These are phyloP conservation scores for Suillus cothurnatus DNA, from an alignment of 768 basidiomycete genomes.

Conservation along the genomic window DNA sequence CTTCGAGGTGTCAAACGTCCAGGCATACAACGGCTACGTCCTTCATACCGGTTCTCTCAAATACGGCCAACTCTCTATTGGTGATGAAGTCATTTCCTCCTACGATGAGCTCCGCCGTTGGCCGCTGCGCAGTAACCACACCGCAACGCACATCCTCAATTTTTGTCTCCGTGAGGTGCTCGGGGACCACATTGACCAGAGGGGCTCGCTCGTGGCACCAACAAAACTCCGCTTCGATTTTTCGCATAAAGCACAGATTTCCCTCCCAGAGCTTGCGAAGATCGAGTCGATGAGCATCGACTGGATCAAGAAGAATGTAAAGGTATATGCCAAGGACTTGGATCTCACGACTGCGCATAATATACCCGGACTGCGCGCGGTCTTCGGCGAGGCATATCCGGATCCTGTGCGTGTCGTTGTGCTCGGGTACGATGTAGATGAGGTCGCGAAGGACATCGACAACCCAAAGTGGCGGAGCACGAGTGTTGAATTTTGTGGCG, in stretches of 20 bases:
- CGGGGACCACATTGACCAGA: constrained; percentile 98
- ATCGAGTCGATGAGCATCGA: constrained; percentile 85
- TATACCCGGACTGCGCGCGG: constrained; percentile 93
- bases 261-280: constrained; percentile 71
- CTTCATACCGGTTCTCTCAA: constrained; percentile 90
- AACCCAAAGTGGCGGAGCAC: constrained; percentile 91
- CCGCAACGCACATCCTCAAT: constrained; percentile 98
- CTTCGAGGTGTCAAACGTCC: constrained; percentile 93
- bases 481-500: constrained; percentile 97
- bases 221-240: constrained; percentile 98
- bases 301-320: constrained; percentile 90
- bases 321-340: constrained; percentile 87
- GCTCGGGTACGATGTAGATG: constrained; percentile 84
- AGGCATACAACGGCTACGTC: constrained; percentile 94
- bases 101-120: constrained; percentile 97
- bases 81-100: constrained; percentile 81
- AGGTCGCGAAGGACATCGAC: constrained; percentile 81
- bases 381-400: constrained; percentile 97
- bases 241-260: constrained; percentile 89
- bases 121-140: constrained; percentile 97
- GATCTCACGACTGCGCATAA: constrained; percentile 74
- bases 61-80: constrained; percentile 81
- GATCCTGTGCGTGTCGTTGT: constrained; percentile 97
- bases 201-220: constrained; percentile 95
- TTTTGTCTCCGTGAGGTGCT: constrained; percentile 89